Evolutionary conservation across 768 basidiomycete species (phyloP).

Genomic region (Strobilomyces echinocephalus): DNA sequence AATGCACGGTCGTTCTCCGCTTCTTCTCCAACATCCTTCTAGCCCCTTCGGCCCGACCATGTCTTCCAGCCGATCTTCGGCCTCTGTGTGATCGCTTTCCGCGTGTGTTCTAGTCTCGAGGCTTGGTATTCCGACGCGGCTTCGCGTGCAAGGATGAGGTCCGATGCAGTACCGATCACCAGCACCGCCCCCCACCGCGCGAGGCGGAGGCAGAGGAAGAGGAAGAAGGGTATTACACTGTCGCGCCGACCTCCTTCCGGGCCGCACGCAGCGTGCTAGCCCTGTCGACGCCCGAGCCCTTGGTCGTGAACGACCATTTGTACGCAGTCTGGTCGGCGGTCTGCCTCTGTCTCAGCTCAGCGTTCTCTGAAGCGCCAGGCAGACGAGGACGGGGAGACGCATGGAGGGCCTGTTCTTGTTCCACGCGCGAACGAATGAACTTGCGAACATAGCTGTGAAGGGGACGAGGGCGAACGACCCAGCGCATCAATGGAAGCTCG

Average conservation of each 20-base stretch:
- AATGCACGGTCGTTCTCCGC: conserved; percentile 67
- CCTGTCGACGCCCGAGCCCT: conserved; percentile 52
- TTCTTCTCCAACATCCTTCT: conserved; percentile 90
- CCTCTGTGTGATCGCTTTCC: conserved; percentile 64
- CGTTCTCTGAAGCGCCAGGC: too few species aligned
- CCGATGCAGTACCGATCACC: conserved; percentile 64
- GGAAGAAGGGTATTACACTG: conserved; percentile 32
- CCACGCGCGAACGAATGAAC: conserved; percentile 89
- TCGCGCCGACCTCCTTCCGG: conserved; percentile 52
- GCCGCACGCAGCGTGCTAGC: conserved; percentile 52
- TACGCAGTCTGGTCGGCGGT: conserved; percentile 72
- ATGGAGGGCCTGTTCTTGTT: conserved; percentile 72
- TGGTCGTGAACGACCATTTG: conserved; percentile 83
- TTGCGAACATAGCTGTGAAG: conserved; percentile 78
- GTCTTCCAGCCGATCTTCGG: conserved; percentile 69
- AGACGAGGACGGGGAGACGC: neutral
- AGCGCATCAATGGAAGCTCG: conserved; percentile 36
- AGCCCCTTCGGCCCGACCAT: conserved; percentile 74
- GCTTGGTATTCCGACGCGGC: conserved; percentile 45
- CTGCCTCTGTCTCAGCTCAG: conserved; percentile 21
- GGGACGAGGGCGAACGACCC: neutral
- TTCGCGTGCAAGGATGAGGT: conserved; percentile 69
- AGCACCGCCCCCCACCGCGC: neutral
- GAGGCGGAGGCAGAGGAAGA: neutral
- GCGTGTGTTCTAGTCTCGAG: conserved; percentile 50